Conservation (phyloP, 75 land plant genomes). For the Cryptomeria japonica region DNA sequence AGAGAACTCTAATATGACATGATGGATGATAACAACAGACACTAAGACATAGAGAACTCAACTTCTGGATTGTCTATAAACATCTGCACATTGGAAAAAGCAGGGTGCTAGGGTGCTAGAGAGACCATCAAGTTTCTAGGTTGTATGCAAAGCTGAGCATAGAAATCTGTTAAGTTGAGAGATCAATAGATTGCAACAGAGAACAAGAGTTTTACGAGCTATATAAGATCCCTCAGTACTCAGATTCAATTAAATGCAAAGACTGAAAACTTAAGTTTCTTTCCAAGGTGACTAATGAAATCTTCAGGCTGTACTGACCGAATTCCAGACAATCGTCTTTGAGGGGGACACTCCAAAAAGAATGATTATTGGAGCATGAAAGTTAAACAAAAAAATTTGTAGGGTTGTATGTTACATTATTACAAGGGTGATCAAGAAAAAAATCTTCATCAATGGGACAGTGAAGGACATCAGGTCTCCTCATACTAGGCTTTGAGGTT, state of each 20-base stretch:
- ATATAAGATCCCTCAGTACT: background rate
- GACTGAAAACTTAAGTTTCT: background rate
- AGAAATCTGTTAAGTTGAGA: background rate
- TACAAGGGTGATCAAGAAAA: background rate
- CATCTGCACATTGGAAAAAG: background rate
- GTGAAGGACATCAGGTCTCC: background rate
- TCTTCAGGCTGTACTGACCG: background rate
- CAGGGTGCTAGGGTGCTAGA: background rate
- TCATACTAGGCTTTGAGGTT: background rate
- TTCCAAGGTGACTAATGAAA: background rate
- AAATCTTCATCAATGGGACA: background rate
- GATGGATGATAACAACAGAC: background rate
- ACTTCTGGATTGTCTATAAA: background rate
- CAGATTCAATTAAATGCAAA: background rate
- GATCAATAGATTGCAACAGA: background rate
- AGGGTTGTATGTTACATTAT: background rate
- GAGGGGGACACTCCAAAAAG: background rate
- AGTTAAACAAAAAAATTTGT: background rate
- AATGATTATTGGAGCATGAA: background rate
- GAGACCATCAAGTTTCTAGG: background rate
- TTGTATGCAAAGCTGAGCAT: background rate
- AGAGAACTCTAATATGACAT: background rate
- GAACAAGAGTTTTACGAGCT: background rate
- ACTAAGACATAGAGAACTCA: too few species aligned
- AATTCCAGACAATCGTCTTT: background rate